Conservation (phyloP, 768 basidiomycete species). For the Thelephora aurantiotincta region DNA sequence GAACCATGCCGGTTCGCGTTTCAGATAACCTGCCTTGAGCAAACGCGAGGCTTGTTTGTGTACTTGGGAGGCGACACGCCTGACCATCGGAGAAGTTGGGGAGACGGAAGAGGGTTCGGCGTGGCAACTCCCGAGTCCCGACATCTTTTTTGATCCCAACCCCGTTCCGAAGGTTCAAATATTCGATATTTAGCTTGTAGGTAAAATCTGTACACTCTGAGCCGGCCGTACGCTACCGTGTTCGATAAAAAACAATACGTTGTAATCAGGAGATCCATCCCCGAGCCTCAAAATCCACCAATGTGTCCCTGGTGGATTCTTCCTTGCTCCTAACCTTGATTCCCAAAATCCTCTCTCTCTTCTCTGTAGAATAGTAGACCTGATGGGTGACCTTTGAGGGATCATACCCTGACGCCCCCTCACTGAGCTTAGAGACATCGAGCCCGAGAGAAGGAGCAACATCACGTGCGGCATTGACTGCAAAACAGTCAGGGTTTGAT, state of each 20-base stretch:
- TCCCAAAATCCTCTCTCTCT: constrained; percentile 9
- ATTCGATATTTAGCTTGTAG: too few relatives aligned
- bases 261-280: too few relatives aligned
- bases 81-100: constrained; percentile 35
- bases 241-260: too few relatives aligned
- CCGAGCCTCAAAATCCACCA: constrained; percentile 12
- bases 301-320: constrained; percentile 9
- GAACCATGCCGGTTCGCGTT: constrained; percentile 68
- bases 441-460: constrained; percentile 1
- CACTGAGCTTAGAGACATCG: not conserved
- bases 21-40: constrained; percentile 48
- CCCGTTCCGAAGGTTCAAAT: too few relatives aligned
- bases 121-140: not conserved
- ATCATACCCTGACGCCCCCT: not conserved
- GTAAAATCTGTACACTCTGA: too few relatives aligned
- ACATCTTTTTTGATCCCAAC: not conserved
- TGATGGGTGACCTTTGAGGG: not conserved
- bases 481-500: not conserved
- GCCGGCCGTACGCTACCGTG: too few relatives aligned
- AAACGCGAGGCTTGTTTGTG: constrained; percentile 79
- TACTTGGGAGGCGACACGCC: constrained; percentile 75
- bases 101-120: not conserved
- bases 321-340: constrained; percentile 10
- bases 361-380: constrained; percentile 6
- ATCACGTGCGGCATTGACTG: constrained; percentile 6